Conservation (phyloP, 306 rosid species). For the Vicia villosa region DNA sequence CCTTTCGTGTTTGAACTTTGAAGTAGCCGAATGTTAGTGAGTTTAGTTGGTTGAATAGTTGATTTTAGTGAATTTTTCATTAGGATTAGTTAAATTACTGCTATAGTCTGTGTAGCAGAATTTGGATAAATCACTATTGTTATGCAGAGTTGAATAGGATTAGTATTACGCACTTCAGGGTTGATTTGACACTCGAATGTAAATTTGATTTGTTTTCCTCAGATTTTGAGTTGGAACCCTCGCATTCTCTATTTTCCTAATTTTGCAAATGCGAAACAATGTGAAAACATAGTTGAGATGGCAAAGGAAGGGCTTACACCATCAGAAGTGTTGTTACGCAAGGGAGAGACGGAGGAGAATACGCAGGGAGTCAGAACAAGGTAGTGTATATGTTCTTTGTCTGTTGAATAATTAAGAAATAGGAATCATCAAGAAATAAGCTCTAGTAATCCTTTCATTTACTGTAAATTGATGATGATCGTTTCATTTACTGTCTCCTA, state of each 20-base stretch:
- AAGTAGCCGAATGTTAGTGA: not conserved
- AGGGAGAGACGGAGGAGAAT: conserved; percentile 67
- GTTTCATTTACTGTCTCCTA: conserved; percentile 14
- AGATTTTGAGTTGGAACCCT: conserved; percentile 93
- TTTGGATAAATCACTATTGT: not conserved
- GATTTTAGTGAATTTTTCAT: conserved; percentile 17
- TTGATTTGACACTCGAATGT: conserved; percentile 33
- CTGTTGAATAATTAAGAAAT: conserved; percentile 20
- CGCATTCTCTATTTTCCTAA: conserved; percentile 83
- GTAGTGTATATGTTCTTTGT: conserved; percentile 42
- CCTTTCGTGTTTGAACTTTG: conserved; percentile 18
- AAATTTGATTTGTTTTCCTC: conserved; percentile 28
- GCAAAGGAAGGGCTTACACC: conserved; percentile 66
- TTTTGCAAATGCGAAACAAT: conserved; percentile 81
- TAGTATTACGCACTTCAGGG: conserved; percentile 12
- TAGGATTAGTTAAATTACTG: not conserved
- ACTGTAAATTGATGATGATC: conserved; percentile 16
- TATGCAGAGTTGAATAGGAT: not conserved
- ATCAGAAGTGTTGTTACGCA: conserved; percentile 66
- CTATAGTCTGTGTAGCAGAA: not conserved
- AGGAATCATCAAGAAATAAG: not conserved
- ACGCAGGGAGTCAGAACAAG: conserved; percentile 81
- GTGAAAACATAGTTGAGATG: conserved; percentile 55
- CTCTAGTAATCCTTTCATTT: conserved; percentile 10
- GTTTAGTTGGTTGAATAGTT: not conserved